phyloP scores from a whole-genome alignment of 768 basidiomycete genomes.

The Lentinula guzmanii region DNA sequence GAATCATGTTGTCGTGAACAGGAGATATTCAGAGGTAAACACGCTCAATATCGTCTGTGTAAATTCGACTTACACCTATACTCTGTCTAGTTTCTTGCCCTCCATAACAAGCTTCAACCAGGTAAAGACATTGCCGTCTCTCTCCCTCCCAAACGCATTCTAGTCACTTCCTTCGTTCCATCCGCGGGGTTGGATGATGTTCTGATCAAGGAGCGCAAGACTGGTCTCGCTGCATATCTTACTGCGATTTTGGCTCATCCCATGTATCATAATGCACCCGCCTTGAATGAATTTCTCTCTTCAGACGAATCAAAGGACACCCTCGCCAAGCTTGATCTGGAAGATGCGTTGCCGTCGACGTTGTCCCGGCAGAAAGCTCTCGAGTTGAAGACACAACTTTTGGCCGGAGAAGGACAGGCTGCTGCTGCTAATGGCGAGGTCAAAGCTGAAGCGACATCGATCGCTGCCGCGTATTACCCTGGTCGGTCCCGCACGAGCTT shows the following conservation, averaged over 20 bases:
- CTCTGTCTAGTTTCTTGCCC: constrained; percentile 26
- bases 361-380: constrained; percentile 32
- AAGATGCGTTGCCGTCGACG: constrained; percentile 43
- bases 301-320: constrained; percentile 11
- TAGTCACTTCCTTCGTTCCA: constrained; percentile 42
- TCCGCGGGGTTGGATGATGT: constrained; percentile 48
- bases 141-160: constrained; percentile 47
- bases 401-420: not conserved
- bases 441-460: constrained; percentile 20
- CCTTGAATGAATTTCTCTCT: constrained; percentile 33
- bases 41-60: not conserved
- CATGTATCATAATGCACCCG: constrained; percentile 26
- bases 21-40: constrained; percentile 42
- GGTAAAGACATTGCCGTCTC: constrained; percentile 19
- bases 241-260: constrained; percentile 29
- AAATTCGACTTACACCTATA: not conserved
- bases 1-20: constrained; percentile 21
- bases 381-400: constrained; percentile 7
- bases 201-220: constrained; percentile 47
- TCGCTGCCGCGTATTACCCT: constrained; percentile 43
- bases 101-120: constrained; percentile 33
- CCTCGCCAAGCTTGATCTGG: constrained; percentile 24
- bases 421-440: constrained; percentile 13
- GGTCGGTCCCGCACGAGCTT: not conserved
- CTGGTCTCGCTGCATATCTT: constrained; percentile 38